Conservation (phyloP, 1,284 basidiomycete genomes). For the Ustilago esculenta region DNA sequence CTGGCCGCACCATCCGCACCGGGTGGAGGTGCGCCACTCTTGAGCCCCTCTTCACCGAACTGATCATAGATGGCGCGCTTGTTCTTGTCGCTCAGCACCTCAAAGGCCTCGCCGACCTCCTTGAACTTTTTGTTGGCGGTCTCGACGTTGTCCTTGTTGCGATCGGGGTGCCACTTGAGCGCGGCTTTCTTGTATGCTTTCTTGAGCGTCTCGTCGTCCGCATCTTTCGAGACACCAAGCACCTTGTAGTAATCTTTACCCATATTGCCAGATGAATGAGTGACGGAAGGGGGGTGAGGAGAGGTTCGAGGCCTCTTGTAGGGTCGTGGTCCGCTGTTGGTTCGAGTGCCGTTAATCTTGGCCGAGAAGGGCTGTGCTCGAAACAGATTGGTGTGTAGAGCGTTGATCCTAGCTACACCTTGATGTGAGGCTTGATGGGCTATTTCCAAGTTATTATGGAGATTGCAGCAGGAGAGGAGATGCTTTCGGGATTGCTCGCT, state of each 20-base stretch:
- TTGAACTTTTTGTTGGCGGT: slow-evolving; percentile 88
- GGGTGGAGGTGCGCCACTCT: slow-evolving; percentile 70
- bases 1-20: slow-evolving; percentile 64
- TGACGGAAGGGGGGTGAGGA: no score
- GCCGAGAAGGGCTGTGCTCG: neutral
- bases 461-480: no score
- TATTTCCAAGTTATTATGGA: no score
- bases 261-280: slow-evolving; percentile 36
- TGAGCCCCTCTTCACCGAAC: slow-evolving; percentile 94
- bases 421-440: no score
- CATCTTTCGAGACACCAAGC: slow-evolving; percentile 61
- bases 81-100: slow-evolving; percentile 91
- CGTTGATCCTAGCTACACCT: no score
- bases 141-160: slow-evolving; percentile 81
- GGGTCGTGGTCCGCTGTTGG: slow-evolving; percentile 9
- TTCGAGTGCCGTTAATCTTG: slow-evolving; percentile 14
- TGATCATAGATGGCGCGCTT: slow-evolving; percentile 94
- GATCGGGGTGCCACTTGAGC: slow-evolving; percentile 90
- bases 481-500: no score
- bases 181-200: slow-evolving; percentile 70
- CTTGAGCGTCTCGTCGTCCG: slow-evolving; percentile 64
- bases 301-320: slow-evolving; percentile 36
- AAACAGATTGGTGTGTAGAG: no score
- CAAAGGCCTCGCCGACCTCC: slow-evolving; percentile 95
- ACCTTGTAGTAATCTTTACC: slow-evolving; percentile 67